These are phyloP conservation scores for Lactuca sativa DNA, from an alignment of 129 eudicot species.

Conservation along the genomic window DNA sequence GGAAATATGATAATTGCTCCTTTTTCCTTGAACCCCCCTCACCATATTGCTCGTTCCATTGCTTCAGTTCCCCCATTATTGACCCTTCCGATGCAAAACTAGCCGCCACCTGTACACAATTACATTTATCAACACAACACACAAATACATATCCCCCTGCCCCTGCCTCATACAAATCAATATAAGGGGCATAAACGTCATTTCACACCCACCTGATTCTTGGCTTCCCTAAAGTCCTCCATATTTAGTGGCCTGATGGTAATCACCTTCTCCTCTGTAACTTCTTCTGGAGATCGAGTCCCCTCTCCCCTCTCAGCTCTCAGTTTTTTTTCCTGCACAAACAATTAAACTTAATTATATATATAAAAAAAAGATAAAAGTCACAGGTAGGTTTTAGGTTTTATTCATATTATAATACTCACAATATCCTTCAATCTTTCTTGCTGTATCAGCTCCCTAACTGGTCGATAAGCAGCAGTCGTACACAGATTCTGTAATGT, in stretches of 20 bases:
- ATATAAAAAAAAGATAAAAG: not conserved
- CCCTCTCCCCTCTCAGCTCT: slow-evolving; percentile 48
- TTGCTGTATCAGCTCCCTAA: slow-evolving; percentile 87
- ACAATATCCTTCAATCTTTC: slow-evolving; percentile 78
- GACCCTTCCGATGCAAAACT: slow-evolving; percentile 88
- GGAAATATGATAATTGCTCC: slow-evolving; percentile 83
- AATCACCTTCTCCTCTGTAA: slow-evolving; percentile 57
- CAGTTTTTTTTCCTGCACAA: slow-evolving; percentile 57
- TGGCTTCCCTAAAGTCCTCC: slow-evolving; percentile 89
- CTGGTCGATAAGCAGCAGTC: slow-evolving; percentile 94
- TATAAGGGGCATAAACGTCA: not conserved
- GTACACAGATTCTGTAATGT: slow-evolving; percentile 77
- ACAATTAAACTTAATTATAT: not conserved
- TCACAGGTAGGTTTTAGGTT: not conserved
- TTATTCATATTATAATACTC: slow-evolving; percentile 14
- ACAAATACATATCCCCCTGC: not conserved
- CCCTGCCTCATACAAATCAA: too few relatives aligned
- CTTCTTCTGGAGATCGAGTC: slow-evolving; percentile 32
- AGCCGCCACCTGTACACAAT: slow-evolving; percentile 71
- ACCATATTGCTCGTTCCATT: slow-evolving; percentile 90
- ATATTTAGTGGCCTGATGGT: slow-evolving; percentile 76
- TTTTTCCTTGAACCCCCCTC: slow-evolving; percentile 98
- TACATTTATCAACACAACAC: not conserved
- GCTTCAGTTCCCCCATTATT: slow-evolving; percentile 85
- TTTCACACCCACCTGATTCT: slow-evolving; percentile 55